Evolutionary conservation across 306 rosid species (phyloP).

Genomic region (Leucaena leucocephala): DNA sequence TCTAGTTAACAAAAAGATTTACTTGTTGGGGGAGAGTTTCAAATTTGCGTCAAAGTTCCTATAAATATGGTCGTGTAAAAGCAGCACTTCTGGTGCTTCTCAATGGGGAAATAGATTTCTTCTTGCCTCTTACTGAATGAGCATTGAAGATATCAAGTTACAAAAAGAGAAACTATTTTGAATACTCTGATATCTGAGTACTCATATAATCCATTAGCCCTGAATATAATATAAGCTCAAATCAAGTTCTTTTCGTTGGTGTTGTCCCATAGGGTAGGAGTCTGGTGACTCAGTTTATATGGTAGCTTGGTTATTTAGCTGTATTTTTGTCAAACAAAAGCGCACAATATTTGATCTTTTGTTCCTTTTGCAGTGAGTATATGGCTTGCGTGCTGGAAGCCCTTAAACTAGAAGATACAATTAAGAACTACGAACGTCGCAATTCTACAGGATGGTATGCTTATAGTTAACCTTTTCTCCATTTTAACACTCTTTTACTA

Average conservation of each 20-base stretch:
- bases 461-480: conserved; percentile 8
- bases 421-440: conserved; percentile 77
- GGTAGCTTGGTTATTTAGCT: conserved; percentile 15
- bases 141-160: conserved; percentile 18
- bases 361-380: conserved; percentile 75
- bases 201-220: background rate
- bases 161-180: conserved; percentile 18
- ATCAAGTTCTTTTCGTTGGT: conserved; percentile 31
- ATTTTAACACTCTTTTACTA: conserved; percentile 1
- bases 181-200: background rate
- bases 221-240: background rate
- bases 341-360: conserved; percentile 26
- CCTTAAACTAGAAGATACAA: conserved; percentile 82
- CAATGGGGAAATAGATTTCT: conserved; percentile 16
- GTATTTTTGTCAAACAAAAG: conserved; percentile 20
- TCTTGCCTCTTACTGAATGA: conserved; percentile 23
- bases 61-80: conserved; percentile 10
- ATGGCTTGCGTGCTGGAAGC: conserved; percentile 81
- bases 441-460: conserved; percentile 88
- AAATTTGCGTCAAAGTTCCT: conserved; percentile 23
- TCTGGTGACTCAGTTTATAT: conserved; percentile 28
- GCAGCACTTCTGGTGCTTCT: conserved; percentile 1
- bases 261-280: background rate
- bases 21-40: conserved; percentile 4
- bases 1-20: background rate